These are phyloP conservation scores for Citrullus amarus DNA, from an alignment of 306 rosid genomes.

Conservation along the genomic window DNA sequence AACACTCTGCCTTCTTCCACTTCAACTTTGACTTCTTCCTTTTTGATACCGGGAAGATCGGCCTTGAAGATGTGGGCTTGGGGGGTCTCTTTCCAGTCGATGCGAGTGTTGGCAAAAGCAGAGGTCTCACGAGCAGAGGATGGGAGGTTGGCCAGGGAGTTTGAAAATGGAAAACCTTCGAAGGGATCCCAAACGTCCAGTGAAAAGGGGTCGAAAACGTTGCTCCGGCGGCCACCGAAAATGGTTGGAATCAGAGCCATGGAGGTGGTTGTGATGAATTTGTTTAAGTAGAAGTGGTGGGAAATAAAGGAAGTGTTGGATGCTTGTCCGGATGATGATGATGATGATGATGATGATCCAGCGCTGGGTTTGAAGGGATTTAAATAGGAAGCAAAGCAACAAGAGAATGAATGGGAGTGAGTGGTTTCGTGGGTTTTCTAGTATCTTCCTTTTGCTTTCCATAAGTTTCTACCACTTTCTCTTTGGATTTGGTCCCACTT, in stretches of 20 bases:
- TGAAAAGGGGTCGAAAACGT: constrained; percentile 20
- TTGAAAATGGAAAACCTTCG: constrained; percentile 1
- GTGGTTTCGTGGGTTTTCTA: too few species aligned
- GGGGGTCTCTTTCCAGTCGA: constrained; percentile 30
- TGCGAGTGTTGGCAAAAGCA: constrained; percentile 18
- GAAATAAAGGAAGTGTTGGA: too few species aligned
- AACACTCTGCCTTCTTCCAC: constrained; percentile 20
- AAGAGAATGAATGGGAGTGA: too few species aligned
- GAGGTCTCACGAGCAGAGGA: background rate
- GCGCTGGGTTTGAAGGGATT: too few species aligned
- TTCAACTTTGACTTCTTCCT: constrained; percentile 24
- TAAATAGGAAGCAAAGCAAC: too few species aligned
- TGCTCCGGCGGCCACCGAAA: constrained; percentile 16
- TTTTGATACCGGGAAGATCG: constrained; percentile 23
- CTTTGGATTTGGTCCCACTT: too few species aligned
- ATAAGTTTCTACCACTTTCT: too few species aligned
- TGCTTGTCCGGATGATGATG: too few species aligned
- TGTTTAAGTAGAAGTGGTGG: too few species aligned
- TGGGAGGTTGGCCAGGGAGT: background rate
- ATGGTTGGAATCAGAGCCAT: background rate
- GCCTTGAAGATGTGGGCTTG: constrained; percentile 26
- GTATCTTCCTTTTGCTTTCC: too few species aligned
- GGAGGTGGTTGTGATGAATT: background rate
- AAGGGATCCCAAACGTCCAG: constrained; percentile 22
- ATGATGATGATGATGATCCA: too few species aligned